Evolutionary conservation across 371 early-diverging fungal species (phyloP).

Genomic region (Cokeromyces recurvatus): DNA sequence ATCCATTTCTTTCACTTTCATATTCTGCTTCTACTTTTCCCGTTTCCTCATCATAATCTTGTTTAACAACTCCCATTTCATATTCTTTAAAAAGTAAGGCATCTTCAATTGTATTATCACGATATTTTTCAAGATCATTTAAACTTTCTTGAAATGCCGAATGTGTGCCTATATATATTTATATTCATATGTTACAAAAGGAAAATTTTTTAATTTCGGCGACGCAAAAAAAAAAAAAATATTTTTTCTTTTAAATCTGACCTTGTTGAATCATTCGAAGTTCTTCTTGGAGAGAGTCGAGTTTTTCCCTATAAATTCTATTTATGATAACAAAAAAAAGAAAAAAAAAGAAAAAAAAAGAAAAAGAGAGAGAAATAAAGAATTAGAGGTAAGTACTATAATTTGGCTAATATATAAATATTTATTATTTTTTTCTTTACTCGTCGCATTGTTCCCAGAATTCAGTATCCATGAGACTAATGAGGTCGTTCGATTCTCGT

Average conservation of each 20-base stretch:
- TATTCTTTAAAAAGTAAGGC: slow-evolving; percentile 21
- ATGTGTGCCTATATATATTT: slow-evolving; percentile 18
- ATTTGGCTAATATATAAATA: too few species aligned
- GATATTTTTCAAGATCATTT: slow-evolving; percentile 18
- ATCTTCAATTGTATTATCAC: slow-evolving; percentile 23
- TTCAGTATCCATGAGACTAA: slow-evolving; percentile 26
- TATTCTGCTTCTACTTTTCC: slow-evolving; percentile 18
- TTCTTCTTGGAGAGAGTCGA: slow-evolving; percentile 25
- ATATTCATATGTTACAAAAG: background rate
- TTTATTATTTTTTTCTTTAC: slow-evolving; percentile 13
- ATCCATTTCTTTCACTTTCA: slow-evolving; percentile 17
- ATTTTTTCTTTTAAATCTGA: background rate
- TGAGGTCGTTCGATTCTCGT: slow-evolving; percentile 28
- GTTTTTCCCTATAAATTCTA: slow-evolving; percentile 25
- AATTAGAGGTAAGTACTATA: too few species aligned
- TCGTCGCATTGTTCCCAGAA: slow-evolving; percentile 31
- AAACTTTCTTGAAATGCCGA: slow-evolving; percentile 22
- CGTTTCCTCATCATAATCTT: slow-evolving; percentile 20
- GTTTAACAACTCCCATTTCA: slow-evolving; percentile 14
- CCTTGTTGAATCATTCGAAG: slow-evolving; percentile 25
- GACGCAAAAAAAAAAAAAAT: background rate
- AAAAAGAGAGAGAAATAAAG: too few species aligned
- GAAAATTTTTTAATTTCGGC: too few species aligned
- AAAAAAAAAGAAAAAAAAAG: background rate
- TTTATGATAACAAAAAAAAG: background rate